These are phyloP conservation scores for Canavalia gladiata DNA, from an alignment of 306 rosid species.

Conservation along the genomic window DNA sequence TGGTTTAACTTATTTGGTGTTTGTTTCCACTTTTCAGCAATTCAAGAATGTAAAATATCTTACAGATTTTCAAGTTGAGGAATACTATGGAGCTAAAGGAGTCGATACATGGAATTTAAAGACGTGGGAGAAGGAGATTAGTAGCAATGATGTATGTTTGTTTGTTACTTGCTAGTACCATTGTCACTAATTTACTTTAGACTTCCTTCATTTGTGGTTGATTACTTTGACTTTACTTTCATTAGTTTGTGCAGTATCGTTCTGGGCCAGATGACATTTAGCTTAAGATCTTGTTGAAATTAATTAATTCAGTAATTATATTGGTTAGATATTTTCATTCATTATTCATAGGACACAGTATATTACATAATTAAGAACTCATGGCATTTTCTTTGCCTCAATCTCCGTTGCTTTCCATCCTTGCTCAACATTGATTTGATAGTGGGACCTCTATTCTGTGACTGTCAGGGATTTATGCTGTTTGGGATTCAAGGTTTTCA, in stretches of 20 bases:
- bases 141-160: slow-evolving; percentile 71
- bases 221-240: slow-evolving; percentile 25
- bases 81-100: slow-evolving; percentile 84
- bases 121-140: slow-evolving; percentile 77
- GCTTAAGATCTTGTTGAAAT: neutral
- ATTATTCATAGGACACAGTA: slow-evolving; percentile 14
- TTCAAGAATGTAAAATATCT: slow-evolving; percentile 59
- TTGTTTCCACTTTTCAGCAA: slow-evolving; percentile 79
- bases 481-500: slow-evolving; percentile 18
- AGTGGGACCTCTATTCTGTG: neutral
- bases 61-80: slow-evolving; percentile 71
- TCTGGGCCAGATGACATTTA: neutral
- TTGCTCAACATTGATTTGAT: slow-evolving; percentile 25
- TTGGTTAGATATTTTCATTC: slow-evolving; percentile 22
- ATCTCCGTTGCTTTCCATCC: neutral
- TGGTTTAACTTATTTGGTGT: slow-evolving; percentile 36
- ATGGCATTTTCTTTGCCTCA: slow-evolving; percentile 2
- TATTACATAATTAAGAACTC: slow-evolving; percentile 20
- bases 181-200: slow-evolving; percentile 19
- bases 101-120: slow-evolving; percentile 77
- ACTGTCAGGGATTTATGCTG: slow-evolving; percentile 5
- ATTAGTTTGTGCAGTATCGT: slow-evolving; percentile 2
- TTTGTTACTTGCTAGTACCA: slow-evolving; percentile 29
- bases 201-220: neutral
- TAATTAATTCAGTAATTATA: neutral